Conservation (phyloP, 805 yeast genomes). For the Lipomyces lipofer region DNA sequence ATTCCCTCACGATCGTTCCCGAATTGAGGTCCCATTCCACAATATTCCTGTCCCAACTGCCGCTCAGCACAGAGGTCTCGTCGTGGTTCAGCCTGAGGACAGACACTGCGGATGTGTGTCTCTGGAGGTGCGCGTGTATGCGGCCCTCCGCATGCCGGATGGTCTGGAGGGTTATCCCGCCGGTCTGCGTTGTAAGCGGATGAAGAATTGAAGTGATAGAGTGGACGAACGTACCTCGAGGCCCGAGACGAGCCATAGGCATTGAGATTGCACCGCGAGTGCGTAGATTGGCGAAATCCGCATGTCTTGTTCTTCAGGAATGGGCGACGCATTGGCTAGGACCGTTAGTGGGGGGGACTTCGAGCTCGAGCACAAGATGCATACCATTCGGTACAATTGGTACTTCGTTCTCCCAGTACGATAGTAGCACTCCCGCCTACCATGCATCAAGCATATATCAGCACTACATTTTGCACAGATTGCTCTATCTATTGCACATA, state of each 20-base stretch:
- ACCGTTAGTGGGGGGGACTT: not conserved
- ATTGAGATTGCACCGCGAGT: constrained; percentile 77
- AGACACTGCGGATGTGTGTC: constrained; percentile 75
- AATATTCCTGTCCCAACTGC: constrained; percentile 86
- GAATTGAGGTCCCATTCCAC: constrained; percentile 83
- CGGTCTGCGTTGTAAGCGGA: constrained; percentile 45
- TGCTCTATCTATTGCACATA: too few species aligned
- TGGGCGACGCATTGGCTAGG: constrained; percentile 42
- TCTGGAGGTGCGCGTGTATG: constrained; percentile 71
- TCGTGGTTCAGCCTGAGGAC: constrained; percentile 60
- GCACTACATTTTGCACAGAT: too few species aligned
- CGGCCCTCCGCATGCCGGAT: constrained; percentile 80
- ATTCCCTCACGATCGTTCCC: constrained; percentile 56
- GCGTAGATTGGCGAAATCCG: constrained; percentile 82
- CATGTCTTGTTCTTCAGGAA: constrained; percentile 19
- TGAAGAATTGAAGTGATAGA: not conserved
- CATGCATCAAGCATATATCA: too few species aligned
- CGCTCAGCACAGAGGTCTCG: constrained; percentile 70
- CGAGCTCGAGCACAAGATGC: not conserved
- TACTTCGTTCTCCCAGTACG: constrained; percentile 97
- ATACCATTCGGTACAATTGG: constrained; percentile 46
- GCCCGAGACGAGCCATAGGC: constrained; percentile 83
- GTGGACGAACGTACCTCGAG: constrained; percentile 47
- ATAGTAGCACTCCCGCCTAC: constrained; percentile 69
- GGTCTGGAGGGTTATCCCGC: constrained; percentile 85